Base-by-base conservation (phyloP, 331 rosid genomes). In the Malus hybrid region DNA sequence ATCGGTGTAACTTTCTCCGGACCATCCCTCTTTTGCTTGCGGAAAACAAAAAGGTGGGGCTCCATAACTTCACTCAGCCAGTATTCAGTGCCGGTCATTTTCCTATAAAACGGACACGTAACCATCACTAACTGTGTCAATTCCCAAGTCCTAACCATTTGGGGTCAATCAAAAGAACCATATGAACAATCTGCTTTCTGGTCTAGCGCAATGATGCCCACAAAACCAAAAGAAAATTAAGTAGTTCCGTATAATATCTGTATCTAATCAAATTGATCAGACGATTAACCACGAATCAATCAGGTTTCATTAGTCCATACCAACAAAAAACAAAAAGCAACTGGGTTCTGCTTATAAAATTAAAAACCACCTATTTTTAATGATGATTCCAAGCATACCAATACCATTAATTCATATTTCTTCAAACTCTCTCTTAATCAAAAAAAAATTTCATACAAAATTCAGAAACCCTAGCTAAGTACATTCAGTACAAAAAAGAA, bases 1-100 rank as follows among this genome's bases (percentile, higher is more conserved):
- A 88, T 86, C 1, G 93, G 93, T 0, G 95, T 91, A 73, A 91
- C 95, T 77, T 90, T 94, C 80, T 94, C 97, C 29, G 93, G 97
- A 70, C 93, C 79, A 68, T 94, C 98, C 79, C 98, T 87, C 89
- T 87, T 91, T 61, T 94, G 98, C 85, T 90, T 91, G 66, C 92
- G 90, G 53, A 94, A 79, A 20, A 94, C 87, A 52, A 91, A 94
- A 28, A 88, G 89, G 73, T 91, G 94, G 1, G 96, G 96, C 82
- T 91, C 98, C 89, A 84, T 81, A 12, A 87, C 97, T 82, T 94
- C 97, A 81, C 82, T 82, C 55, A 94, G 84, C 89, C 81, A 82
- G 78, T 83, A 90, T 77, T 91, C 96, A 20, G 63, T 80, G 58
- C 97, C 97, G 0, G 93, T 85, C 95, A 91, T 88, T 79, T 94